These are phyloP conservation scores for Ganoderma resinaceum DNA, from an alignment of 1,284 basidiomycete species.

Conservation along the genomic window DNA sequence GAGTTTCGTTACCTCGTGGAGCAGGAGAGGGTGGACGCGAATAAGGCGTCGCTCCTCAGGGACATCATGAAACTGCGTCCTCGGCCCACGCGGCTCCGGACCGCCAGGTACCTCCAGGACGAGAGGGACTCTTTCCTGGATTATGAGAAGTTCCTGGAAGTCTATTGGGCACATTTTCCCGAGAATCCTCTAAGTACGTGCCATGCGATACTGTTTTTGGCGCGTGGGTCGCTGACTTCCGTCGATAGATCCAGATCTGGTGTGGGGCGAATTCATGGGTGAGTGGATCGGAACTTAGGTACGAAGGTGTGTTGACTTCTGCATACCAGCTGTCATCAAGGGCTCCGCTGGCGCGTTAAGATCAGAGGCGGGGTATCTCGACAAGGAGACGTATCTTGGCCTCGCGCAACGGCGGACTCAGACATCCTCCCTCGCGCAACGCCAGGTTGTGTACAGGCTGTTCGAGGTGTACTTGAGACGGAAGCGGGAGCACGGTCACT, in stretches of 20 bases:
- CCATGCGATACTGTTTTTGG: not conserved
- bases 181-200: conserved; percentile 52
- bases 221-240: not conserved
- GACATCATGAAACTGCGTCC: not conserved
- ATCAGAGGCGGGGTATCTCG: conserved; percentile 47
- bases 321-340: conserved; percentile 64
- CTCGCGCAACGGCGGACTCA: conserved; percentile 50
- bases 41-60: not conserved
- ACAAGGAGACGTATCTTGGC: conserved; percentile 50
- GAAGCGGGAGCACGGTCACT: conserved; percentile 53
- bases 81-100: not conserved
- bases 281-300: not conserved
- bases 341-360: conserved; percentile 62
- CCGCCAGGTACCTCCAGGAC: not conserved
- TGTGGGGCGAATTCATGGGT: conserved; percentile 76
- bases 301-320: not conserved
- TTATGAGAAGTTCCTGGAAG: conserved; percentile 55
- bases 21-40: not conserved
- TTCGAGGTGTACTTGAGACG: conserved; percentile 52
- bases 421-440: conserved; percentile 26
- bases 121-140: conserved; percentile 45
- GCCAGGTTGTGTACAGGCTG: conserved; percentile 12
- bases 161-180: conserved; percentile 72
- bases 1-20: conserved; percentile 38
- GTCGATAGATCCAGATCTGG: conserved; percentile 63